Evolutionary conservation across 768 basidiomycete species (phyloP).

Genomic region (Rhizopogon vesiculosus): DNA sequence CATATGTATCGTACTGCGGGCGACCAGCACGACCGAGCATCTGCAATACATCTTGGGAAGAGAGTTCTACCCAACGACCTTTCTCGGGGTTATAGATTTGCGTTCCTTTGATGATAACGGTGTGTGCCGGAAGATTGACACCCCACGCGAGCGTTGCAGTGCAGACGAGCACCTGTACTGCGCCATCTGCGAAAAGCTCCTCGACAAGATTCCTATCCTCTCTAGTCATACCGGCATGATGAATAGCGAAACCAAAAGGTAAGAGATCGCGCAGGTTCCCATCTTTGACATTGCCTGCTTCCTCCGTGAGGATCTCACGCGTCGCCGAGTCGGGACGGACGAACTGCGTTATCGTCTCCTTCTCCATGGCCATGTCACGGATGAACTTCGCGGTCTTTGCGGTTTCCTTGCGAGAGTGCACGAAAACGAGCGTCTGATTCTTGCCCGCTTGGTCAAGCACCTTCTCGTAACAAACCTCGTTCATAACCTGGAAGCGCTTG

Average conservation of each 20-base stretch:
- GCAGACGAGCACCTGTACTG: constrained; percentile 91
- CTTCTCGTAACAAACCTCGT: constrained; percentile 99
- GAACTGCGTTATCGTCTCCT: constrained; percentile 94
- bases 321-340: constrained; percentile 91
- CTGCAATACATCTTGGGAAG: constrained; percentile 93
- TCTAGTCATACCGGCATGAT: constrained; percentile 94
- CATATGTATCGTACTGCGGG: constrained; percentile 95
- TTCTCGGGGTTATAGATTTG: constrained; percentile 99
- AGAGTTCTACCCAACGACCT: constrained; percentile 95
- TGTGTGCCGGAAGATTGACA: constrained; percentile 96
- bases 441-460: constrained; percentile 88
- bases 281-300: constrained; percentile 81
- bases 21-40: constrained; percentile 98
- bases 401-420: constrained; percentile 98
- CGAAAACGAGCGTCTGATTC: constrained; percentile 93
- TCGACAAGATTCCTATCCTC: constrained; percentile 91
- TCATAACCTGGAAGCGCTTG: constrained; percentile 96
- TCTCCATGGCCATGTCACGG: constrained; percentile 92
- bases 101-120: constrained; percentile 99
- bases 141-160: constrained; percentile 99
- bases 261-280: constrained; percentile 80
- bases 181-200: constrained; percentile 89
- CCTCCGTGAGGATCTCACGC: constrained; percentile 83
- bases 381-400: constrained; percentile 95
- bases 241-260: constrained; percentile 96